phyloP scores from a whole-genome alignment of 116 monocot species.

The Dioscorea cayenensis region DNA sequence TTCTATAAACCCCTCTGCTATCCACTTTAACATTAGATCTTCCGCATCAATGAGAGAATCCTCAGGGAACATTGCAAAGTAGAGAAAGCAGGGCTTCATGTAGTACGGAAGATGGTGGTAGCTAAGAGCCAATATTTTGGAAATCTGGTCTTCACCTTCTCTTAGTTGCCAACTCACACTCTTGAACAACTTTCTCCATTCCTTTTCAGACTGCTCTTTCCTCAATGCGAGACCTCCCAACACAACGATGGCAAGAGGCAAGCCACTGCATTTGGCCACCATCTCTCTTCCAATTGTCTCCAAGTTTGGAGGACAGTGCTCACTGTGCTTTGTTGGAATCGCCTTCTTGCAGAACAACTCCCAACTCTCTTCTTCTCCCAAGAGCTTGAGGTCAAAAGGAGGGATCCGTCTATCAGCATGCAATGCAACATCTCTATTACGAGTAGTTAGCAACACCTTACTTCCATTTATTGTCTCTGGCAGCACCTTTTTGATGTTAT shows the following conservation, averaged over 20 bases:
- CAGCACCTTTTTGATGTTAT: constrained; percentile 1
- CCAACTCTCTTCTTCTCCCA: constrained; percentile 17
- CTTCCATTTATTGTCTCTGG: constrained; percentile 23
- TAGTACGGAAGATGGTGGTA: constrained; percentile 12
- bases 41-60: constrained; percentile 4
- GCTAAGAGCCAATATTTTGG: constrained; percentile 15
- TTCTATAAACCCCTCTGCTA: constrained; percentile 29
- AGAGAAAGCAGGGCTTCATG: constrained; percentile 25
- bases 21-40: constrained; percentile 16
- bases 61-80: constrained; percentile 19
- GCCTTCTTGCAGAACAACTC: constrained; percentile 17
- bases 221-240: constrained; percentile 12
- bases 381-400: constrained; percentile 3
- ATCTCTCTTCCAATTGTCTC: constrained; percentile 8
- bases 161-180: constrained; percentile 7
- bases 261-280: constrained; percentile 9
- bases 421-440: constrained; percentile 11
- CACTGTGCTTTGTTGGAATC: no score
- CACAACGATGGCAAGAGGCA: constrained; percentile 13
- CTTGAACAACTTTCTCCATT: not conserved
- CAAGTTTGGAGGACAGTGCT: not conserved
- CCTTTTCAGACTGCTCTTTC: not conserved
- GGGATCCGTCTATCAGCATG: constrained; percentile 1
- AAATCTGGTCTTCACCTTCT: not conserved
- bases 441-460: constrained; percentile 24